A percentile compares a stretch with the other conserved stretches of the same genome.
Evolutionary conservation across 1,284 basidiomycete genomes (phyloP).

Genomic region (Ganoderma multipileum): DNA sequence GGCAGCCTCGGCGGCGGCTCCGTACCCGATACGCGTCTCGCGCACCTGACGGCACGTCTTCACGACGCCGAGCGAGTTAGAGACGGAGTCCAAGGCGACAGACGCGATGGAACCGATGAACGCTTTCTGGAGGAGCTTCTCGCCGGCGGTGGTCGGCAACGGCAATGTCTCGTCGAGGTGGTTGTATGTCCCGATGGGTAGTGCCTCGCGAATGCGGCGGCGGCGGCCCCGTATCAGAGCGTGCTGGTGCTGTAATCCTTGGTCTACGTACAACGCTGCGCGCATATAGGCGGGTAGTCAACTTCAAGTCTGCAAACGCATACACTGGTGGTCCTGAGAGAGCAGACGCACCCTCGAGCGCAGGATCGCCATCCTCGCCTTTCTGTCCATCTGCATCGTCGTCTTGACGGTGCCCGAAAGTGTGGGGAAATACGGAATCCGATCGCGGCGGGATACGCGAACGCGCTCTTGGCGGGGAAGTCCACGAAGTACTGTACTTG

Average conservation of each 20-base stretch:
- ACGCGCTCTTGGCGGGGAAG: constrained; percentile 72
- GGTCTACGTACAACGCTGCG: constrained; percentile 49
- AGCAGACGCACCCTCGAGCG: constrained; percentile 58
- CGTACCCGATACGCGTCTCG: constrained; percentile 66
- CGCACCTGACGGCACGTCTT: constrained; percentile 73
- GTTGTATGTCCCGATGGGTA: constrained; percentile 88
- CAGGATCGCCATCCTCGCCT: constrained; percentile 68
- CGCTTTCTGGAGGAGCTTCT: constrained; percentile 77
- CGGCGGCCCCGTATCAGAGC: constrained; percentile 87
- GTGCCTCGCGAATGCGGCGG: constrained; percentile 89
- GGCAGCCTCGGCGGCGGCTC: constrained; percentile 70
- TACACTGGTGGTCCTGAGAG: background rate
- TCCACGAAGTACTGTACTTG: constrained; percentile 66
- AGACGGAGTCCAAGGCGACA: constrained; percentile 81
- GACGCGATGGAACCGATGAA: constrained; percentile 89
- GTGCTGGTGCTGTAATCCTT: constrained; percentile 79
- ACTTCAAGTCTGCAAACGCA: background rate
- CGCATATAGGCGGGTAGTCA: background rate
- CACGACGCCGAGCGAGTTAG: constrained; percentile 86
- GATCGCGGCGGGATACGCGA: constrained; percentile 75
- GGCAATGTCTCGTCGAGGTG: constrained; percentile 75
- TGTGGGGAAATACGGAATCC: constrained; percentile 83
- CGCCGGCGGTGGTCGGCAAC: constrained; percentile 53
- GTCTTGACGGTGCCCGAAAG: constrained; percentile 93
- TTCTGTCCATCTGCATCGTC: constrained; percentile 89